These are phyloP conservation scores for Pleomassaria siparia DNA, from an alignment of 2,329 filamentous ascomycete genomes.

Conservation along the genomic window DNA sequence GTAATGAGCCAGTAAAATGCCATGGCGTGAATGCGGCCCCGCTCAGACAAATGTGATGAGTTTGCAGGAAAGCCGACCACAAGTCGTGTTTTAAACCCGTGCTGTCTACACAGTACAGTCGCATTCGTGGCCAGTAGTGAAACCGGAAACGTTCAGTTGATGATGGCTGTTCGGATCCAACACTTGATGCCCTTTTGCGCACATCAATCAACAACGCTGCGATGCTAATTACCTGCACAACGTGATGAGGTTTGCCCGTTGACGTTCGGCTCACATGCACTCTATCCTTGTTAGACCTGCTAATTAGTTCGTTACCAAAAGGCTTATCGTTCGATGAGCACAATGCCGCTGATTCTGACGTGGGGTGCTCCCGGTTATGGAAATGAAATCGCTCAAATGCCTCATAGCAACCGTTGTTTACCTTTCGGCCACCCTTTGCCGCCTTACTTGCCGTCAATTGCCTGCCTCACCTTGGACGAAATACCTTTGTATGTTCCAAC, in stretches of 20 bases:
- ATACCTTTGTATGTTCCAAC: not conserved
- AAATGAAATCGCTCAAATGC: slow-evolving; percentile 7
- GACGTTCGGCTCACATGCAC: not conserved
- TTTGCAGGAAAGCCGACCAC: not conserved
- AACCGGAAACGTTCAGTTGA: not conserved
- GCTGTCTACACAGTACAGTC: too few relatives aligned
- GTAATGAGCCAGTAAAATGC: too few relatives aligned
- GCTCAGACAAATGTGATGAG: not conserved
- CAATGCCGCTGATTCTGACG: too few relatives aligned
- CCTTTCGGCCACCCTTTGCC: slow-evolving; percentile 14
- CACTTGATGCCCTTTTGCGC: not conserved
- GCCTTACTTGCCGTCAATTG: not conserved
- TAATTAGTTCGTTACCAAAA: not conserved
- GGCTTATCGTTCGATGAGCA: not conserved
- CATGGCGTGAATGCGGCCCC: not conserved
- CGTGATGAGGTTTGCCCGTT: not conserved
- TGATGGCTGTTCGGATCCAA: not conserved
- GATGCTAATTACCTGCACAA: not conserved
- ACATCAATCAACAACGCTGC: too few relatives aligned
- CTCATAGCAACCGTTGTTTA: slow-evolving; percentile 20
- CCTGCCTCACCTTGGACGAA: too few relatives aligned
- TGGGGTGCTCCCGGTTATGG: not conserved
- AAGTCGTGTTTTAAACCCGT: not conserved
- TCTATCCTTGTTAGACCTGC: not conserved
- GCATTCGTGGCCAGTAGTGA: not conserved